Base-by-base conservation (phyloP, 192 early-diverging fungal species). In the Coemansia sp. region DNA sequence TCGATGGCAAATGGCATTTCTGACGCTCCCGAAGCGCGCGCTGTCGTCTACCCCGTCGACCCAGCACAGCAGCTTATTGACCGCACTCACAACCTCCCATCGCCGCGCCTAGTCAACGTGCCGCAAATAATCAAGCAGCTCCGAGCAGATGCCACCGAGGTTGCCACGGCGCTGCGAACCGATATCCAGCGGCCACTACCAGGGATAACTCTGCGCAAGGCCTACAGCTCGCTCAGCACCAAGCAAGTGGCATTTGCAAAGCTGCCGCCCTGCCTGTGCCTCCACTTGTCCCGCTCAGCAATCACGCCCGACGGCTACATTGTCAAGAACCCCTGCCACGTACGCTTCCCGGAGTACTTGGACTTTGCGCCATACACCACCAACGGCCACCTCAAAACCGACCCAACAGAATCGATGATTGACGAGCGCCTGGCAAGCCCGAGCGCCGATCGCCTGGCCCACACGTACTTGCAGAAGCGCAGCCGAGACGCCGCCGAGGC, bases 261-360 rank as follows among this genome's bases (percentile, higher is more conserved):
- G 57, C 85, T 91, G 6, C 95, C 95, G 11, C 79, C 71, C 22
- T 87, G 90, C 37, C 86, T 97, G 20, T 92, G 90, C 59, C 85
- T 97, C 2, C 94, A 96, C 51, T 88, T 97, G 62, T 88, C 91
- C 59, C 91, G 95, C 4, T 94, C 92, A 4, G 85, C 91, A 6
- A 91, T 89, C 53, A 82, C 86, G 17, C 83, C 89, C 8, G 89
- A 87, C 20, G 93, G 94, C 24, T 87, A 88, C 19, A 76, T 85
- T 0, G 84, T 89, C 41, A 97, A 96, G 78, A 96, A 95, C 65
- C 87, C 87, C 59, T 90, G 91, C 71, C 90, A 90, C 24, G 85
- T 97, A 41, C 63, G 81, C n/a, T 95, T 94, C 59, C 87, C 88
- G 9, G 92, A 96, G 64, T 86, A 85, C 45, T 78, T 97, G 58